These are phyloP conservation scores for Calonectria montana DNA, from an alignment of 2,329 filamentous ascomycete genomes.

Conservation along the genomic window DNA sequence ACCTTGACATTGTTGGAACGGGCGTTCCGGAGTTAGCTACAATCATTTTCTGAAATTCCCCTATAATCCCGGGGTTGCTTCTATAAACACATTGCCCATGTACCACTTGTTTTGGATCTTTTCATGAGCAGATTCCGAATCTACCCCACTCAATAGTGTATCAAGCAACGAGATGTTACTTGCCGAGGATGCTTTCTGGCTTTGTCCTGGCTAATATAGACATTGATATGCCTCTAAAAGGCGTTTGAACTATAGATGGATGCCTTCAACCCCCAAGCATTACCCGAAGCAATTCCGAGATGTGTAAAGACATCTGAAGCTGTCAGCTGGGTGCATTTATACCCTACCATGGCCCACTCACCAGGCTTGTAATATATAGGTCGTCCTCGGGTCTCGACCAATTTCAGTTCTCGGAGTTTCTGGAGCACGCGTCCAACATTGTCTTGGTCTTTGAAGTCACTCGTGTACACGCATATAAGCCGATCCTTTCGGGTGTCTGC, in stretches of 20 bases:
- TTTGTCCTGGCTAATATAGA: no score
- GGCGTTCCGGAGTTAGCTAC: neutral
- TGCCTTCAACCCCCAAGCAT: slow-evolving; percentile 71
- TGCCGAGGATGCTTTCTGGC: neutral
- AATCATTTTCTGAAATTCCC: neutral
- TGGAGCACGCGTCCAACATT: slow-evolving; percentile 77
- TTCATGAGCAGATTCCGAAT: neutral
- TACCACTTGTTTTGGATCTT: neutral
- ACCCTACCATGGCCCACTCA: slow-evolving; percentile 48
- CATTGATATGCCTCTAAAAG: neutral
- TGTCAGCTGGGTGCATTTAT: slow-evolving; percentile 23
- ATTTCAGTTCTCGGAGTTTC: slow-evolving; percentile 69
- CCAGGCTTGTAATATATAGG: slow-evolving; percentile 84
- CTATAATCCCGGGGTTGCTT: neutral
- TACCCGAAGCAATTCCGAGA: slow-evolving; percentile 69
- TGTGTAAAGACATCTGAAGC: slow-evolving; percentile 74
- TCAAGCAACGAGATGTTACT: no score
- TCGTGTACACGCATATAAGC: slow-evolving; percentile 83
- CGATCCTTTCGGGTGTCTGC: slow-evolving; percentile 56
- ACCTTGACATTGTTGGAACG: neutral
- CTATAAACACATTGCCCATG: neutral
- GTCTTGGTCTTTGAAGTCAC: slow-evolving; percentile 74
- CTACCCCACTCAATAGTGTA: no score
- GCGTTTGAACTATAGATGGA: slow-evolving; percentile 63
- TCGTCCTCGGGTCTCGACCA: slow-evolving; percentile 61